Evolutionary conservation across 1,139 yeast genomes (phyloP).

Genomic region (Meyerozyma sp.): DNA sequence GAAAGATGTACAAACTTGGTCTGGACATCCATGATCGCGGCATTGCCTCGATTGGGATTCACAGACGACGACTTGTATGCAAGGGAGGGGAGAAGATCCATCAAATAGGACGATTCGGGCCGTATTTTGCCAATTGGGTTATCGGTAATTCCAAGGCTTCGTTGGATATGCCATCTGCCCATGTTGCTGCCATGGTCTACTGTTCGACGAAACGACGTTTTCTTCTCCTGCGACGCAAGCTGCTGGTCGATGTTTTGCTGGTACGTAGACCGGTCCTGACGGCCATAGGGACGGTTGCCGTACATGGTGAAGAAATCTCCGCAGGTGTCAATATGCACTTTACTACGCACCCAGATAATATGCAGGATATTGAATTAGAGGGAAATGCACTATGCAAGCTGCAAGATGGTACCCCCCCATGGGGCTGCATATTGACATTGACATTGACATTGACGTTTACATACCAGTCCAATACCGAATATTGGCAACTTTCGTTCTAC

Average conservation of each 20-base stretch:
- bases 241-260: slow-evolving; percentile 40
- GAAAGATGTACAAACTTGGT: slow-evolving; percentile 87
- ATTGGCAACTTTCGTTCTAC: too few relatives aligned
- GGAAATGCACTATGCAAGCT: too few relatives aligned
- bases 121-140: slow-evolving; percentile 54
- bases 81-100: slow-evolving; percentile 68
- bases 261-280: slow-evolving; percentile 10
- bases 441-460: too few relatives aligned
- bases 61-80: slow-evolving; percentile 40
- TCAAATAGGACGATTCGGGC: slow-evolving; percentile 72
- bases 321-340: too few relatives aligned
- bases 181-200: slow-evolving; percentile 85
- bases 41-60: slow-evolving; percentile 26
- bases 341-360: too few relatives aligned
- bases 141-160: slow-evolving; percentile 46
- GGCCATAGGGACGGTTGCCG: neutral
- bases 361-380: too few relatives aligned
- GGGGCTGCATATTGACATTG: too few relatives aligned
- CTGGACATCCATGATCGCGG: slow-evolving; percentile 55
- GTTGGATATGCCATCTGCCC: slow-evolving; percentile 64
- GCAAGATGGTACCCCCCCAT: too few relatives aligned
- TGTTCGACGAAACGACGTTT: slow-evolving; percentile 69
- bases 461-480: too few relatives aligned
- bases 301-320: neutral
- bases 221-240: slow-evolving; percentile 41